A percentile compares a stretch with the other conserved stretches of the same genome.
These are phyloP conservation scores for Diaporthe caulivora DNA, from an alignment of 2,329 filamentous ascomycete genomes.

Conservation along the genomic window DNA sequence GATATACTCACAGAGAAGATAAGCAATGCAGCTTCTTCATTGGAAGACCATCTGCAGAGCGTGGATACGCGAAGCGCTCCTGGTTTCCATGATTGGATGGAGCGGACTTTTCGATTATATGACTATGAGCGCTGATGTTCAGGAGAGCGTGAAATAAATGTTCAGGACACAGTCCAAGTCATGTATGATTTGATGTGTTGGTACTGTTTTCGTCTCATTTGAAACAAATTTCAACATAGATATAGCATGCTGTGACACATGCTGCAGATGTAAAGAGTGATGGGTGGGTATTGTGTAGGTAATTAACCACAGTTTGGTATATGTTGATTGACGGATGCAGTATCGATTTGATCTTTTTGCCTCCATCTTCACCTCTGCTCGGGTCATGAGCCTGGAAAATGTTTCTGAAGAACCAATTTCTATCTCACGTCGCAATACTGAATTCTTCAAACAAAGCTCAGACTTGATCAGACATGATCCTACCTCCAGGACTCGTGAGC, in stretches of 20 bases:
- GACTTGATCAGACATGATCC: too few species aligned
- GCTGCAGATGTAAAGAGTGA: background rate
- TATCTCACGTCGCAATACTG: too few species aligned
- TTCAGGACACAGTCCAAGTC: background rate
- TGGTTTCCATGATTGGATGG: background rate
- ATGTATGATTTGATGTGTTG: background rate
- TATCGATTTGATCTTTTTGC: background rate
- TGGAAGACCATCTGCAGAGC: background rate
- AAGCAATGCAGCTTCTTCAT: background rate
- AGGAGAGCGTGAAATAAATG: background rate
- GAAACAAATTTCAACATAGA: background rate
- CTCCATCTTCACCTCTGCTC: background rate
- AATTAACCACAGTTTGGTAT: too few species aligned
- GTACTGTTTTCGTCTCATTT: background rate
- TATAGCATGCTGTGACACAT: background rate
- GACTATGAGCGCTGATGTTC: background rate
- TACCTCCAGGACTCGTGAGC: too few species aligned
- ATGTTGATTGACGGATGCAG: background rate
- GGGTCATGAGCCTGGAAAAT: background rate
- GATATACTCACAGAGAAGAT: conserved; percentile 7
- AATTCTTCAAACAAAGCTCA: too few species aligned
- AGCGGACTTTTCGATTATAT: background rate
- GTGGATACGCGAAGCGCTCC: background rate
- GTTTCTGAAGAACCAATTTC: too few species aligned
- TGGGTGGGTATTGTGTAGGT: background rate